Base-by-base conservation (phyloP, 78 protist genomes). In the Reticulomyxa filosa region DNA sequence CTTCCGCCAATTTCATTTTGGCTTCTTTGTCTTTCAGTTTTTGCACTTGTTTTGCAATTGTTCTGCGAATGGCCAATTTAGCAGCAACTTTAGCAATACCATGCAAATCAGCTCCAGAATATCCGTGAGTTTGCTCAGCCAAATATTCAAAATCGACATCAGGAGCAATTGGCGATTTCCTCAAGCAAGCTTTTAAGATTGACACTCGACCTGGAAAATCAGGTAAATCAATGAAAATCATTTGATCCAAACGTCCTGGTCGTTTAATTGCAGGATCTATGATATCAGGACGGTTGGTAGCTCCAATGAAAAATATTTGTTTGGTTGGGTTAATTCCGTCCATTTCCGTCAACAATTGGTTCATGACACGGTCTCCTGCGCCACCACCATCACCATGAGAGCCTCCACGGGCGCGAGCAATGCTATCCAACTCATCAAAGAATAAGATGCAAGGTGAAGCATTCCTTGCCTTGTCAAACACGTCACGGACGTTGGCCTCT, bases 361-460 rank as follows among this genome's bases (percentile, higher is more conserved):
- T 97, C 84, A 94, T 88, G 26, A 97, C 98, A 35, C 99, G 90
- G 78, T 97, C 99, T 36, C 94, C 86, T 4, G 99, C 99, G 53
- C 98, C 99, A 50, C 98, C 98, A 29, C 90, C 96, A 70, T 95
- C 99, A 63, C 98, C 97, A 23, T 38, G 36, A 13, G 48, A 42
- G 35, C 85, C 50, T 30, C 99, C 99, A 5, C 99, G 76, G 33
- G 96, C 74, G 51, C 85, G 53, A 25, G 98, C 99, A 62, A 97
- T 94, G 1, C 94, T 84, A 74, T 97, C 99, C 42, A 97, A 63
- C 80, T 97, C 99, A 75, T 97, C 99, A 57, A 97, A 97, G 93
- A 97, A 97, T 66, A 97, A 88, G 27, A 97, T 97, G 80, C 99
- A 97, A 4, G 99, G 99, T 3, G 99, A 93, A 0, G 99, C 95